Evolutionary conservation across 176 grass and related monocot genomes (phyloP).

Genomic region (Areca catechu): DNA sequence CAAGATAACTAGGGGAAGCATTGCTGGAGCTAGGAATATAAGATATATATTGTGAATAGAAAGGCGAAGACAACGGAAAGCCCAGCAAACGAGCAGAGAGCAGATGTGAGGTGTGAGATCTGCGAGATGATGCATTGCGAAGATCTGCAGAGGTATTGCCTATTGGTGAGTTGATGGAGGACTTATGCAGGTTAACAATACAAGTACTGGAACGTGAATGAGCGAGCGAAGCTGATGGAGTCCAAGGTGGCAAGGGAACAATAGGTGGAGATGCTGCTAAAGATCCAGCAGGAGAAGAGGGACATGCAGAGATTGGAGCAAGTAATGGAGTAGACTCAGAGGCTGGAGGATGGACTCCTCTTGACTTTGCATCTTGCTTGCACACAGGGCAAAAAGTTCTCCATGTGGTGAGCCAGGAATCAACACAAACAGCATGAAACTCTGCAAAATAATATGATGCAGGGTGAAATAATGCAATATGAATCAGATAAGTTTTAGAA

Average conservation of each 20-base stretch:
- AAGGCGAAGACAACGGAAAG: conserved; percentile 47
- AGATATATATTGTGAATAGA: conserved; percentile 35
- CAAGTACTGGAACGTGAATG: background rate
- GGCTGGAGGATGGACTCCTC: conserved; percentile 33
- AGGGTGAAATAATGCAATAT: conserved; percentile 2
- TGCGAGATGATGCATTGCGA: conserved; percentile 46
- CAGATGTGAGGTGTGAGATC: conserved; percentile 27
- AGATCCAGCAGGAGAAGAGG: background rate
- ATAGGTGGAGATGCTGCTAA: background rate
- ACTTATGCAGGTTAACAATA: conserved; percentile 38
- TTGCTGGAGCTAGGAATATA: conserved; percentile 41
- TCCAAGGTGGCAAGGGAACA: background rate
- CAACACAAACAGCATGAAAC: conserved; percentile 87
- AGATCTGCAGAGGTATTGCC: conserved; percentile 54
- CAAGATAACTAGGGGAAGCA: conserved; percentile 45
- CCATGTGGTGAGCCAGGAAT: conserved; percentile 86
- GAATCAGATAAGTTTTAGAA: background rate
- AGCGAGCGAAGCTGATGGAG: background rate
- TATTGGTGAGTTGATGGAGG: conserved; percentile 36
- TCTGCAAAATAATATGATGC: conserved; percentile 36
- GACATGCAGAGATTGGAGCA: conserved; percentile 26
- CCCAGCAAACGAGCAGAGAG: conserved; percentile 46
- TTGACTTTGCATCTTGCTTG: conserved; percentile 64
- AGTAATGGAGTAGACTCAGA: conserved; percentile 62
- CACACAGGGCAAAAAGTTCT: conserved; percentile 96